These are phyloP conservation scores for Globisporangium iwayamae DNA, from an alignment of 352 stramenopile species.

Conservation along the genomic window DNA sequence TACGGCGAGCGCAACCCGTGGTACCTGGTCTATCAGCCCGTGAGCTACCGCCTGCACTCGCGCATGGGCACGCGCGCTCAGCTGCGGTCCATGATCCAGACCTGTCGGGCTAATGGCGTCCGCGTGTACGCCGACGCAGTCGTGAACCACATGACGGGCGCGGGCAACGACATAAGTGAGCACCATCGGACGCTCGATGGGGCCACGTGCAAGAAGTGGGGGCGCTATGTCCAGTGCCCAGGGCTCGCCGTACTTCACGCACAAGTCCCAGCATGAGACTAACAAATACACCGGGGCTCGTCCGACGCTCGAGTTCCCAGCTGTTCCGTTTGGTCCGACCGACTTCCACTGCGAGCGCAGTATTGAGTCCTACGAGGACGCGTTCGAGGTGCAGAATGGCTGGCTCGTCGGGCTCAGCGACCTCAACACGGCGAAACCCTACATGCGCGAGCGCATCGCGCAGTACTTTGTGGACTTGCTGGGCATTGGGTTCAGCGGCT, in stretches of 20 bases:
- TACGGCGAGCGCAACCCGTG: slow-evolving; percentile 53
- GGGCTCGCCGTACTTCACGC: slow-evolving; percentile 45
- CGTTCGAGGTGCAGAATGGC: not conserved
- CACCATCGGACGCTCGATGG: slow-evolving; percentile 25
- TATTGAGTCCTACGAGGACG: not conserved
- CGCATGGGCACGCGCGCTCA: slow-evolving; percentile 48
- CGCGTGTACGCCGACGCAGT: slow-evolving; percentile 61
- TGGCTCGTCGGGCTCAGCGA: slow-evolving; percentile 3
- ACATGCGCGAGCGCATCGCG: slow-evolving; percentile 59
- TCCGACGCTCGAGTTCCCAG: slow-evolving; percentile 51
- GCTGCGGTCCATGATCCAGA: slow-evolving; percentile 62
- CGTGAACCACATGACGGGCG: slow-evolving; percentile 55
- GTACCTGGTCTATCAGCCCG: slow-evolving; percentile 67
- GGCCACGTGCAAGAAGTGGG: slow-evolving; percentile 31
- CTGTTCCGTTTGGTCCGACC: slow-evolving; percentile 46
- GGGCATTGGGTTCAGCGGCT: slow-evolving; percentile 62
- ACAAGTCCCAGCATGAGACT: slow-evolving; percentile 30
- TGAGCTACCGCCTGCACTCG: slow-evolving; percentile 59
- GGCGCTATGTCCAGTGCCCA: slow-evolving; percentile 32
- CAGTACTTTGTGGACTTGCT: slow-evolving; percentile 73
- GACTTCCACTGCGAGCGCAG: slow-evolving; percentile 14
- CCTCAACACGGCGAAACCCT: slow-evolving; percentile 55
- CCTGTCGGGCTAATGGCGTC: slow-evolving; percentile 52
- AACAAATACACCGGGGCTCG: slow-evolving; percentile 45
- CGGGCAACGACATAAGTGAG: slow-evolving; percentile 39